These are phyloP conservation scores for Microbotryum scabiosae DNA, from an alignment of 1,284 basidiomycete genomes.

Conservation along the genomic window DNA sequence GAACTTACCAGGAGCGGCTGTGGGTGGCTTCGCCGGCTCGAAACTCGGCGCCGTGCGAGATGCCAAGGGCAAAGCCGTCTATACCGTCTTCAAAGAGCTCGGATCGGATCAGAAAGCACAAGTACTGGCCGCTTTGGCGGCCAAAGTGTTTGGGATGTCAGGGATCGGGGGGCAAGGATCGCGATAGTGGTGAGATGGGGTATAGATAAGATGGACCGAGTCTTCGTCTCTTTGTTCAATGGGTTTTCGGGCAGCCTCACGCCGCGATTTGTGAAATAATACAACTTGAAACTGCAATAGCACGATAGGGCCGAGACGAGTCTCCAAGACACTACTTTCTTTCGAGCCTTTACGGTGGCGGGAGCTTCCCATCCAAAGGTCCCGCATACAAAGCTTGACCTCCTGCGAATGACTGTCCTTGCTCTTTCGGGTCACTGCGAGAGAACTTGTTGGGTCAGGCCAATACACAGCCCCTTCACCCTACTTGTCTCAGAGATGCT, in stretches of 20 bases:
- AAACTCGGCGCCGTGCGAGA: constrained; percentile 77
- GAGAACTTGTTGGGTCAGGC: no score
- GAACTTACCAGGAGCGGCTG: constrained; percentile 64
- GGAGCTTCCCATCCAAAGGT: not conserved
- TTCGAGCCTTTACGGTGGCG: no score
- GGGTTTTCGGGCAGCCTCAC: not conserved
- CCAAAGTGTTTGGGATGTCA: constrained; percentile 68
- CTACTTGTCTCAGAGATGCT: not conserved
- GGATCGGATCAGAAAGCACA: constrained; percentile 48
- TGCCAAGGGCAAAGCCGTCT: constrained; percentile 86
- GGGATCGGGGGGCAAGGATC: constrained; percentile 5
- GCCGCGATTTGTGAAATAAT: no score
- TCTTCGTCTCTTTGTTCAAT: not conserved
- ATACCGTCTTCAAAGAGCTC: constrained; percentile 67
- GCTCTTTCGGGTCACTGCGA: not conserved
- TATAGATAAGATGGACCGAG: not conserved
- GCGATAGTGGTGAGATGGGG: no score
- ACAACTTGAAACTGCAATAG: no score
- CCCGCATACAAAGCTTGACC: not conserved
- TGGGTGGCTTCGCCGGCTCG: constrained; percentile 67
- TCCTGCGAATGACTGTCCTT: constrained; percentile 6
- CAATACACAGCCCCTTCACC: not conserved
- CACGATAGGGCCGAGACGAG: no score
- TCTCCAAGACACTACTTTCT: no score
- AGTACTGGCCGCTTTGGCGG: constrained; percentile 69